phyloP scores from a whole-genome alignment of 208 protist species.

The Crithidia sp. region DNA sequence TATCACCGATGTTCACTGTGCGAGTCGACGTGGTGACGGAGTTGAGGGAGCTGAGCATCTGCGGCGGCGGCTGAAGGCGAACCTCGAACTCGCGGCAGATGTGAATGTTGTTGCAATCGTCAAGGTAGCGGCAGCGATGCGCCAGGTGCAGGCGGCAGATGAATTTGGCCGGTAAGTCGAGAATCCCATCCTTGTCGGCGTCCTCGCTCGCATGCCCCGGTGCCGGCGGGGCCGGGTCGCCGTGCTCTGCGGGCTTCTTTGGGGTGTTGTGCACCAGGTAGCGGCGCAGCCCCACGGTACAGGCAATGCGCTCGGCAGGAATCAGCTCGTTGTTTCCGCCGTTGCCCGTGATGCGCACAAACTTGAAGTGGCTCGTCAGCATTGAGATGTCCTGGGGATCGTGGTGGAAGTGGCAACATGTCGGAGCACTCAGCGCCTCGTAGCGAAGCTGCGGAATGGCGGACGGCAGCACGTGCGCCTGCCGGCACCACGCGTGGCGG shows the following conservation, averaged over 20 bases:
- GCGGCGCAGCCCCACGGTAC: slow-evolving; percentile 82
- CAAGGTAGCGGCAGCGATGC: slow-evolving; percentile 88
- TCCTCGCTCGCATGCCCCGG: slow-evolving; percentile 29
- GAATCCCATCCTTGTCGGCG: slow-evolving; percentile 35
- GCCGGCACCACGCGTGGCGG: slow-evolving; percentile 88
- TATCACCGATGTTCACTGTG: slow-evolving; percentile 76
- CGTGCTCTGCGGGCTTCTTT: slow-evolving; percentile 35
- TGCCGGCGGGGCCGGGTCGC: neutral
- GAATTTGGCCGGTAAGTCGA: slow-evolving; percentile 82
- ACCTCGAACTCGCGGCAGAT: slow-evolving; percentile 88
- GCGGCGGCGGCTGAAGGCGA: slow-evolving; percentile 74
- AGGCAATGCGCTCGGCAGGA: slow-evolving; percentile 72
- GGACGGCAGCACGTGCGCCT: slow-evolving; percentile 79
- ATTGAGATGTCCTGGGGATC: slow-evolving; percentile 81
- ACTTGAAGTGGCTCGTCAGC: slow-evolving; percentile 68
- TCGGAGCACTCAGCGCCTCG: slow-evolving; percentile 85
- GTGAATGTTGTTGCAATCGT: slow-evolving; percentile 94
- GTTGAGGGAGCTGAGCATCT: slow-evolving; percentile 58
- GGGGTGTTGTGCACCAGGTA: slow-evolving; percentile 79
- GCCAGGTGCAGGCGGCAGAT: slow-evolving; percentile 89
- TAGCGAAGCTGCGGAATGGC: slow-evolving; percentile 82
- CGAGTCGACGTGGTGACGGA: slow-evolving; percentile 56
- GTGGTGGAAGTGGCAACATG: slow-evolving; percentile 82
- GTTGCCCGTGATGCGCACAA: slow-evolving; percentile 74
- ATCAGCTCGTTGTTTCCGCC: slow-evolving; percentile 73